A percentile compares a stretch with the other conserved stretches of the same genome.
These are phyloP conservation scores for Aphanomyces stellatus DNA, from an alignment of 352 stramenopile genomes.

Conservation along the genomic window DNA sequence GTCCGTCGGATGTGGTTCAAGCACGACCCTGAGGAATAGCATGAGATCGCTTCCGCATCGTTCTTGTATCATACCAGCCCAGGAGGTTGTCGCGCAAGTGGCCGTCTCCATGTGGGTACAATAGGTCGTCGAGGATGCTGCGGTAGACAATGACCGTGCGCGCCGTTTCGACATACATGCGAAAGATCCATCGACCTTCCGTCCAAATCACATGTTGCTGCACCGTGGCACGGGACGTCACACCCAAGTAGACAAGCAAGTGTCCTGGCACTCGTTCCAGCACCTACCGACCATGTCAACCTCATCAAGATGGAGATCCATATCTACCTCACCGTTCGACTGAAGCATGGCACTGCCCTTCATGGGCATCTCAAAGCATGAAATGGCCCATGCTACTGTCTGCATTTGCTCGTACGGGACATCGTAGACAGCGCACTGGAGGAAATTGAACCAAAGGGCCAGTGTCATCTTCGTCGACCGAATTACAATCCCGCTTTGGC, in stretches of 20 bases:
- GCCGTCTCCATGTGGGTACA: neutral
- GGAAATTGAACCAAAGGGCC: conserved; percentile 19
- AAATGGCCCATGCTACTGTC: neutral
- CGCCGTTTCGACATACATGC: neutral
- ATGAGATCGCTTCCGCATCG: neutral
- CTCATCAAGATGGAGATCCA: no score
- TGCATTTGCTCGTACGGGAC: neutral
- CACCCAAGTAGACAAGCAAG: neutral
- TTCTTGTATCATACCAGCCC: neutral
- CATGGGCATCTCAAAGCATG: no score
- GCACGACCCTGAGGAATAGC: neutral
- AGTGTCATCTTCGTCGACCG: neutral
- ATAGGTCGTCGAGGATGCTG: conserved; percentile 1
- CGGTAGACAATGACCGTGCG: neutral
- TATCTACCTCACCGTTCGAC: no score
- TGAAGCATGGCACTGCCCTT: no score
- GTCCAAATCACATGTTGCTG: no score
- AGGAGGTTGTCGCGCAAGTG: neutral
- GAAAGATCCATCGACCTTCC: neutral
- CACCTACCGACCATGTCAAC: neutral
- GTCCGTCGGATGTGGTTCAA: neutral
- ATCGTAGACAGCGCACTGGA: conserved; percentile 2
- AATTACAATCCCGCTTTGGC: neutral
- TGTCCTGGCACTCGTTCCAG: neutral
- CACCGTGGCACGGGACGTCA: no score